A percentile compares a stretch with the other conserved stretches of the same genome.
phyloP scores from a whole-genome alignment of 1,284 basidiomycete genomes.

The Leucoagaricus sp. region DNA sequence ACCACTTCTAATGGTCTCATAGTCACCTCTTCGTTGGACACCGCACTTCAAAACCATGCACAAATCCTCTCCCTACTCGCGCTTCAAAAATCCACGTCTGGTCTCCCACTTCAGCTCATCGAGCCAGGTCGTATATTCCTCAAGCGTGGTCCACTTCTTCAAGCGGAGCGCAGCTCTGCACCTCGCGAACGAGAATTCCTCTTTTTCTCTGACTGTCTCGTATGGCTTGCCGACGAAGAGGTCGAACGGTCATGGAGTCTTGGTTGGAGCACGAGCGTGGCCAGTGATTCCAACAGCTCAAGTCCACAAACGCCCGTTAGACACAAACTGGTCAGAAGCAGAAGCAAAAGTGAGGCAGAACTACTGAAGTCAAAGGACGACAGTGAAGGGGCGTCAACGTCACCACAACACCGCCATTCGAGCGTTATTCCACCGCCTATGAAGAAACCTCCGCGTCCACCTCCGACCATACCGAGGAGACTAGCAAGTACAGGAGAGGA shows the following conservation, averaged over 20 bases:
- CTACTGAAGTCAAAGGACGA: background rate
- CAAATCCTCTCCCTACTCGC: conserved; percentile 74
- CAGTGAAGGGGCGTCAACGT: background rate
- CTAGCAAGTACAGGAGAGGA: conserved; percentile 49
- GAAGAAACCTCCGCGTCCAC: conserved; percentile 11
- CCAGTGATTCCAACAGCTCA: conserved; percentile 17
- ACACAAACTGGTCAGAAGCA: conserved; percentile 46
- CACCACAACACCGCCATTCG: background rate
- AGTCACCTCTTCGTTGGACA: conserved; percentile 81
- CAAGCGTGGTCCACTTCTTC: conserved; percentile 63
- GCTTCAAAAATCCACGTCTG: conserved; percentile 73
- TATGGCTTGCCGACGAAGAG: conserved; percentile 72
- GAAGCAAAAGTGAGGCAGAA: conserved; percentile 55
- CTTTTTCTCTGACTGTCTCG: conserved; percentile 78
- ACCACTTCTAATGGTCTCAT: conserved; percentile 5
- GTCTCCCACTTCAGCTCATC: conserved; percentile 77
- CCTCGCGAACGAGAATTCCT: conserved; percentile 71
- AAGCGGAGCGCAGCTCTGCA: conserved; percentile 50
- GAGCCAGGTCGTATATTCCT: conserved; percentile 77
- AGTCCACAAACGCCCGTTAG: conserved; percentile 20
- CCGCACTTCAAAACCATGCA: conserved; percentile 74
- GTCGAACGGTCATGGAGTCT: conserved; percentile 31
- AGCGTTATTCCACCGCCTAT: conserved; percentile 2
- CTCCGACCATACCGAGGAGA: conserved; percentile 36
- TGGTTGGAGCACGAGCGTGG: conserved; percentile 31